These are phyloP conservation scores for Penicillium ochrochloron DNA, from an alignment of 495 filamentous ascomycete species.

Conservation along the genomic window DNA sequence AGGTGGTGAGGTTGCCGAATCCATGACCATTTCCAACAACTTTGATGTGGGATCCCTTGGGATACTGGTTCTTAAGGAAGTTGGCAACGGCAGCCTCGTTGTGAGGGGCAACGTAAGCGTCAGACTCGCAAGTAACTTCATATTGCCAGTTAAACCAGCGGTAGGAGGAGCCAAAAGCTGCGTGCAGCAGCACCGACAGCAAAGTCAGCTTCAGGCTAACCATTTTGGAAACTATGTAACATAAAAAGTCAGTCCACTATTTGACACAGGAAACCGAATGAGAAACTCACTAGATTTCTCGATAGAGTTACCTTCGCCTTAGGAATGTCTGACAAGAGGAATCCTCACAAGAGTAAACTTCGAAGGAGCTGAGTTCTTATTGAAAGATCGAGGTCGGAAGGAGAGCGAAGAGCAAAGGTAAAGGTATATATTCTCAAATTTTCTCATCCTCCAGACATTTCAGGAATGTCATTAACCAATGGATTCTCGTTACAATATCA, in stretches of 20 bases:
- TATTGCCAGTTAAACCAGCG: not conserved
- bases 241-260: not conserved
- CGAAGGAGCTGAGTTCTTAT: not conserved
- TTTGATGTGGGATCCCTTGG: conserved; percentile 18
- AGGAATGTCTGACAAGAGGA: not conserved
- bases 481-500: no score
- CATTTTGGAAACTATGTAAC: not conserved
- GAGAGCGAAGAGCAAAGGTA: no score
- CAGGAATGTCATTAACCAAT: no score
- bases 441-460: no score
- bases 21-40: conserved; percentile 33
- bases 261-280: not conserved
- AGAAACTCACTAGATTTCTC: not conserved
- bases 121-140: not conserved
- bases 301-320: not conserved
- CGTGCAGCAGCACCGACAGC: not conserved
- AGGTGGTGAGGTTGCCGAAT: conserved; percentile 28
- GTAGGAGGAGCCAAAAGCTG: not conserved
- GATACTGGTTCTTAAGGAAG: conserved; percentile 26
- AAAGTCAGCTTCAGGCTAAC: not conserved
- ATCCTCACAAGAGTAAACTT: not conserved
- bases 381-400: no score
- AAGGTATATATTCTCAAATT: no score
- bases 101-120: not conserved
- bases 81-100: not conserved